phyloP scores from a whole-genome alignment of 169 alveolate genomes.

The Plasmodium vivax region DNA sequence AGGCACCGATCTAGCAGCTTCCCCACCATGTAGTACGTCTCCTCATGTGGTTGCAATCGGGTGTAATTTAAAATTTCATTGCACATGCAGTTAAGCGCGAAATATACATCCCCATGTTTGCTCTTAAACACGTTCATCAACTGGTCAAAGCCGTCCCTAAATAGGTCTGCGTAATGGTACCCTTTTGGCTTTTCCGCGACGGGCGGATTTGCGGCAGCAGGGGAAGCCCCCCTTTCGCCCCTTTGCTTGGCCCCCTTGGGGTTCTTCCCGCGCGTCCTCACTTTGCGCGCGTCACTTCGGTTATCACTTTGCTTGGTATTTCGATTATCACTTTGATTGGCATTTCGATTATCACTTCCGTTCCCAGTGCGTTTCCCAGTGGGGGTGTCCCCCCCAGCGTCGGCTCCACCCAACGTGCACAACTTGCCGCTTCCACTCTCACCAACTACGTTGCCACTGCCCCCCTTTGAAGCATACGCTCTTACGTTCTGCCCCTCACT shows the following conservation, averaged over 20 bases:
- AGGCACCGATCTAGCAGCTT: slow-evolving; percentile 42
- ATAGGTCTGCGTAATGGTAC: neutral
- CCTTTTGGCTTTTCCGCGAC: neutral
- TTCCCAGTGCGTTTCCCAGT: neutral
- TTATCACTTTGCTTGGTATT: neutral
- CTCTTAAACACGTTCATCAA: slow-evolving; percentile 25
- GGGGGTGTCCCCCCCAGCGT: neutral
- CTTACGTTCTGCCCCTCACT: neutral
- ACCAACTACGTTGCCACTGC: neutral
- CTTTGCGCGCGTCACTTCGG: neutral
- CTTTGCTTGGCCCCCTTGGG: neutral
- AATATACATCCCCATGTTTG: slow-evolving; percentile 22
- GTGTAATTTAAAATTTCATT: slow-evolving; percentile 67
- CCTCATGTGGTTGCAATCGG: slow-evolving; percentile 42
- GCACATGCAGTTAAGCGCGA: slow-evolving; percentile 36
- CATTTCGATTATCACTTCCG: neutral
- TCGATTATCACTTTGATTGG: neutral
- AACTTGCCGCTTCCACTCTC: neutral
- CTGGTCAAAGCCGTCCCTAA: slow-evolving; percentile 43
- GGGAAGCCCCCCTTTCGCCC: neutral
- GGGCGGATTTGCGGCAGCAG: neutral
- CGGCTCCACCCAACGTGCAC: neutral
- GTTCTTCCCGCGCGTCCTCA: neutral
- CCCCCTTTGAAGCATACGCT: neutral
- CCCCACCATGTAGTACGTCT: slow-evolving; percentile 19